Evolutionary conservation across 768 basidiomycete species (phyloP).

Genomic region (Boletus tylopilopsis): DNA sequence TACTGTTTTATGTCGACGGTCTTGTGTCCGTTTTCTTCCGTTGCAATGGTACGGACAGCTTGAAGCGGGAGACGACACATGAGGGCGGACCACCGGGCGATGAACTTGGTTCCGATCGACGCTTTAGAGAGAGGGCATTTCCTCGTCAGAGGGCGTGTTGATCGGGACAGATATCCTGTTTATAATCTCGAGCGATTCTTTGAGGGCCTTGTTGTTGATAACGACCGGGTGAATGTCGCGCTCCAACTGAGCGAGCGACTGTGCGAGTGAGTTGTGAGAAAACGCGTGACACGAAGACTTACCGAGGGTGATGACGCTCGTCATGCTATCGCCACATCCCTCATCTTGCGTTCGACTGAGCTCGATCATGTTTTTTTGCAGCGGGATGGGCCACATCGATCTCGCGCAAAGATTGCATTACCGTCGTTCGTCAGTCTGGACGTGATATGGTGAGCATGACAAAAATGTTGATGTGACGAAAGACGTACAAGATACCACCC

Average conservation of each 20-base stretch:
- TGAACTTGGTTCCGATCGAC: slow-evolving; percentile 99
- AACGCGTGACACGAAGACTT: slow-evolving; percentile 16
- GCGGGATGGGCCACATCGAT: slow-evolving; percentile 99
- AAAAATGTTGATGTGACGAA: not conserved
- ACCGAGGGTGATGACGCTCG: slow-evolving; percentile 97
- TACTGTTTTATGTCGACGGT: slow-evolving; percentile 98
- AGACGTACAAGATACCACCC: slow-evolving; percentile 91
- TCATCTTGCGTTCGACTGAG: slow-evolving; percentile 97
- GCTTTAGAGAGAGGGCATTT: slow-evolving; percentile 96
- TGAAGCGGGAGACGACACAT: slow-evolving; percentile 95
- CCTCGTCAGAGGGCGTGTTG: slow-evolving; percentile 72
- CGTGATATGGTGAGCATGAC: not conserved
- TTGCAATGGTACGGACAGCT: slow-evolving; percentile 85
- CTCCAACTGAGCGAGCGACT: slow-evolving; percentile 89
- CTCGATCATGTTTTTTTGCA: slow-evolving; percentile 99
- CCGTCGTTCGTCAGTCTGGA: slow-evolving; percentile 93
- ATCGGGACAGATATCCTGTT: slow-evolving; percentile 94
- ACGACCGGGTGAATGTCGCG: slow-evolving; percentile 98
- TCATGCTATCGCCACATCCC: slow-evolving; percentile 98
- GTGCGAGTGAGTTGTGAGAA: slow-evolving; percentile 61
- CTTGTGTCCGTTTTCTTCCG: slow-evolving; percentile 70
- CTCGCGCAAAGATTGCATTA: slow-evolving; percentile 96
- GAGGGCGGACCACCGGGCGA: slow-evolving; percentile 91
- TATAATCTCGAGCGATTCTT: slow-evolving; percentile 87
- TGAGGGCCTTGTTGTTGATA: slow-evolving; percentile 96